Conservation (phyloP, 345 rosid genomes). For the Populus euphratica region DNA sequence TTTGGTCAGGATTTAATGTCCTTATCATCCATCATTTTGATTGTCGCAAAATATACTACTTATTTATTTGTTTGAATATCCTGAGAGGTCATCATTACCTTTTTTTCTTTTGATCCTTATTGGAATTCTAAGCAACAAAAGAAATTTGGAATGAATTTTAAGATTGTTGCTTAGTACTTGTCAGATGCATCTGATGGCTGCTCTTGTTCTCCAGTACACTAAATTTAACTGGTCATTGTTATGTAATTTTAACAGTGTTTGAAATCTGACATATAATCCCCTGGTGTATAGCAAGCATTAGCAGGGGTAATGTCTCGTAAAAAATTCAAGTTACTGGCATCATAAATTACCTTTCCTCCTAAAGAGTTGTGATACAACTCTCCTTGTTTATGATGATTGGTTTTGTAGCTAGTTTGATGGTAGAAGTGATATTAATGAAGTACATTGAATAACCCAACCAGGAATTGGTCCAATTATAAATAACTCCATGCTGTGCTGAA, state of each 20-base stretch:
- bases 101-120: neutral
- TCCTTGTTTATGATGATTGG: neutral
- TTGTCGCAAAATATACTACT: neutral
- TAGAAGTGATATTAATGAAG: neutral
- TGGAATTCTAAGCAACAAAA: neutral
- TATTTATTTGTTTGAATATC: neutral
- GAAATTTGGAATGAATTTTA: neutral
- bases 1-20: conserved; percentile 5
- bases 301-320: neutral
- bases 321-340: neutral
- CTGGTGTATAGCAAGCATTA: neutral
- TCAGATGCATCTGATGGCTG: neutral
- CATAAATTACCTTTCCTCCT: neutral
- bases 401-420: neutral
- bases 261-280: neutral
- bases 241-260: neutral
- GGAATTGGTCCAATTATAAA: neutral
- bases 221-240: neutral
- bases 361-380: neutral
- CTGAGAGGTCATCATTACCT: neutral
- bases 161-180: neutral
- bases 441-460: neutral
- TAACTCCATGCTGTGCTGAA: neutral
- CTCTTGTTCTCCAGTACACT: neutral
- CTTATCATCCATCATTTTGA: neutral